Percentiles rank a stretch among this genome's conserved stretches.
Evolutionary conservation across 441 rosid genomes (phyloP).

Genomic region (Jatropha podagrica): DNA sequence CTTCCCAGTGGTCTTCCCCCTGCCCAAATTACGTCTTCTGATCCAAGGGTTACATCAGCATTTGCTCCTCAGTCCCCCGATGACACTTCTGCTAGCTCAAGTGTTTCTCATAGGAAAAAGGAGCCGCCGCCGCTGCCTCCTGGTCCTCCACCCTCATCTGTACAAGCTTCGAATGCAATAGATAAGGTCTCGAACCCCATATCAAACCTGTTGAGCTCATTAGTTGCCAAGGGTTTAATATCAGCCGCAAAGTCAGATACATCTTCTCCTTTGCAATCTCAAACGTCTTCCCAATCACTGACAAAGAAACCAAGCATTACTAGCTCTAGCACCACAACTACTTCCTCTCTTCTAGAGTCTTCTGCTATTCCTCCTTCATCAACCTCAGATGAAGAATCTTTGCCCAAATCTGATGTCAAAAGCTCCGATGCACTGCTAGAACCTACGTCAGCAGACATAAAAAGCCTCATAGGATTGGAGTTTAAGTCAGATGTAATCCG

Average conservation of each 20-base stretch:
- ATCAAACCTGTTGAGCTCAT: conserved; percentile 80
- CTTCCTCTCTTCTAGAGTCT: conserved; percentile 32
- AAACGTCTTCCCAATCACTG: conserved; percentile 35
- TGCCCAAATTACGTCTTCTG: conserved; percentile 35
- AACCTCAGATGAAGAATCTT: conserved; percentile 31
- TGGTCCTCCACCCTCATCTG: conserved; percentile 44
- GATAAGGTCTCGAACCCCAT: conserved; percentile 59
- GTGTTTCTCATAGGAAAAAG: conserved; percentile 37
- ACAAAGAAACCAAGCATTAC: conserved; percentile 17
- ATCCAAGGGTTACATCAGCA: conserved; percentile 30
- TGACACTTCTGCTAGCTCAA: conserved; percentile 25
- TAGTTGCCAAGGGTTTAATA: conserved; percentile 90
- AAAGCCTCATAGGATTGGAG: conserved; percentile 68
- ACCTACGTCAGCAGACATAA: conserved; percentile 30
- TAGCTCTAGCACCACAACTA: conserved; percentile 4
- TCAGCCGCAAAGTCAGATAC: conserved; percentile 67
- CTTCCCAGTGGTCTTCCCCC: conserved; percentile 39
- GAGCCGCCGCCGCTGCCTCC: conserved; percentile 45
- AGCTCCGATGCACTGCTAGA: conserved; percentile 32
- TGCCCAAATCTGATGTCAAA: conserved; percentile 36
- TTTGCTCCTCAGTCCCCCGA: conserved; percentile 33
- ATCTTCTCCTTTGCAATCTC: conserved; percentile 35
- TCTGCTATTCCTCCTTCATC: conserved; percentile 27
- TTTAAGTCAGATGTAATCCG: conserved; percentile 77
- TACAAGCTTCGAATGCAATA: conserved; percentile 39